Base-by-base conservation (phyloP, 2,329 filamentous ascomycete species). In the Diaporthe citrichinensis region DNA sequence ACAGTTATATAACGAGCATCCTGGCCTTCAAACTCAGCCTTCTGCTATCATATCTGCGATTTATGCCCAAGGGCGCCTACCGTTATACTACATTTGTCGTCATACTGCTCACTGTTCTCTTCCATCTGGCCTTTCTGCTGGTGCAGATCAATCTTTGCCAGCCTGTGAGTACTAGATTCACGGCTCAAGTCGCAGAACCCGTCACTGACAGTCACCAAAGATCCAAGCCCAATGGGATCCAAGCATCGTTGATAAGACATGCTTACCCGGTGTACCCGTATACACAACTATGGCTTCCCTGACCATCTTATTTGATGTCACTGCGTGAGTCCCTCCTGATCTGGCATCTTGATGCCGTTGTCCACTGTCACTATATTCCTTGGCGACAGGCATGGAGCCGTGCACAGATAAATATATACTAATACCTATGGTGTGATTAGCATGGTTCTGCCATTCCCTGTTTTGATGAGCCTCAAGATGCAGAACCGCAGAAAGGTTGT, bases 21-120 rank as follows among this genome's bases (percentile, higher is more conserved):
- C 81, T 87, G 4, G 85, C 84, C 1, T 89, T 89, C 79, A 88
- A 88, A 73, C 80, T 88, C 28, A 83, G 86, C 44, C 79, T 88
- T 2, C 79, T 89, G 5, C 81, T 86, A 2, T 85, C 85, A 1
- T 86, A 87, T 25, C 80, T 88, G 0, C 85, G 87, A 1, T 86
- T 89, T 20, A 84, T 87, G 4, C 83, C 86, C 1, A 81, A 83
- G 2, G 81, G 81, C 0, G 53, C 72, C 4, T 86, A 86, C 58
- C 82, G 83, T 36, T 78, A 79, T 8, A 72, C 78, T 1, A 84
- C 85, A 0, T 80, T 85, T 12, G 77, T 74, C 10, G 80, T 86
- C n/a, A 83, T 84, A 1, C 78, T 83, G 0, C 78, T 82, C 1
- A 83, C 83, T 31, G 81, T 82, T 0, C 57, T 84, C 17, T 86